phyloP scores from a whole-genome alignment of 139 green algal species.

The Coccomyxa sp. region DNA sequence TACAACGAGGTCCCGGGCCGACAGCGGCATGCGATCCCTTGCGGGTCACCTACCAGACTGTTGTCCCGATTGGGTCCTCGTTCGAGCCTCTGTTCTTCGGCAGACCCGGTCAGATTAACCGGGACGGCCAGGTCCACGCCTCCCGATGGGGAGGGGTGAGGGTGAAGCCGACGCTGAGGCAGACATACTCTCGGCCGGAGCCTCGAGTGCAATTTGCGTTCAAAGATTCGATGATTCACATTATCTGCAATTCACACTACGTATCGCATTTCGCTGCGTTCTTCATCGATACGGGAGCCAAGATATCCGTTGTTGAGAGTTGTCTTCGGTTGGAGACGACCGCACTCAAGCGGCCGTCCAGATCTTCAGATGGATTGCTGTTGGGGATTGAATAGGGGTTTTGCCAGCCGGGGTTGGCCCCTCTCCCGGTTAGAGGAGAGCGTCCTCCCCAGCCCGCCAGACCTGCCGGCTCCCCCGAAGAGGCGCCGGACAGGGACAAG shows the following conservation, averaged over 20 bases:
- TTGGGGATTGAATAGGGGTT: too few species aligned
- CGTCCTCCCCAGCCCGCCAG: too few species aligned
- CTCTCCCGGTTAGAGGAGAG: too few species aligned
- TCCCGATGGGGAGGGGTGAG: too few species aligned
- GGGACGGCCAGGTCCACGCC: too few species aligned
- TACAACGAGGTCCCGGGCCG: background rate
- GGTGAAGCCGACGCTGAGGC: conserved; percentile 74
- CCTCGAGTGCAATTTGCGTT: conserved; percentile 86
- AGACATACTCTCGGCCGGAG: conserved; percentile 80
- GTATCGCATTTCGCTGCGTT: conserved; percentile 94
- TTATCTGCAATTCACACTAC: conserved; percentile 93
- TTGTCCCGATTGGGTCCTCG: conserved; percentile 18
- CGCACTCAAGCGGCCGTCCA: too few species aligned
- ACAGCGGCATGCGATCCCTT: conserved; percentile 16
- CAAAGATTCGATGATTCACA: conserved; percentile 92
- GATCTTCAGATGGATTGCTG: too few species aligned
- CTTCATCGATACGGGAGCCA: conserved; percentile 88
- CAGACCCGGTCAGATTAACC: conserved; percentile 30
- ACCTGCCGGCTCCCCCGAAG: too few species aligned
- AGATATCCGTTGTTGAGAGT: conserved; percentile 89
- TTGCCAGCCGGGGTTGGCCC: too few species aligned
- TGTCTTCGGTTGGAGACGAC: conserved; percentile 17
- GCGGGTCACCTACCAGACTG: conserved; percentile 38
- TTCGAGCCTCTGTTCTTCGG: conserved; percentile 51
- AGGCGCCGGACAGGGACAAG: too few species aligned